These are phyloP conservation scores for Nyssa sinensis DNA, from an alignment of 148 eudicot species.

Conservation along the genomic window DNA sequence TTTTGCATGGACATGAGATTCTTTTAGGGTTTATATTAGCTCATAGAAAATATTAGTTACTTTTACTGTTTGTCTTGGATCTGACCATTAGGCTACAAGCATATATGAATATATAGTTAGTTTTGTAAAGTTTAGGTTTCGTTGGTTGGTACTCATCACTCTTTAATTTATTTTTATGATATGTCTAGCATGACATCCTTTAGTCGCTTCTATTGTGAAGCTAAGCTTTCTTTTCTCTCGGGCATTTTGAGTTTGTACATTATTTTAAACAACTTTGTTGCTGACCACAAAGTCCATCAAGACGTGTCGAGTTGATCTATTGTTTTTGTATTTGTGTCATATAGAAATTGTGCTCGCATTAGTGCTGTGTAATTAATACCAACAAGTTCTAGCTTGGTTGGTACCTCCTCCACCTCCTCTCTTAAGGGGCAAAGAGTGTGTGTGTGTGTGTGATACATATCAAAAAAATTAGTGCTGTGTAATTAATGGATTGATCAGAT, in stretches of 20 bases:
- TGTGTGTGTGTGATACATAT: too few relatives aligned
- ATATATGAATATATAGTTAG: not conserved
- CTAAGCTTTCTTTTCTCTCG: not conserved
- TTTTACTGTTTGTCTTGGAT: slow-evolving; percentile 1
- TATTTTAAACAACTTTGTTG: not conserved
- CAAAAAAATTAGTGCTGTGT: not conserved
- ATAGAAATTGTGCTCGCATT: not conserved
- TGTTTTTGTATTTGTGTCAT: not conserved
- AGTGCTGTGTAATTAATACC: not conserved
- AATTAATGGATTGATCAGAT: not conserved
- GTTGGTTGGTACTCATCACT: not conserved
- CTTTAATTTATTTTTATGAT: not conserved
- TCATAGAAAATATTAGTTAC: not conserved
- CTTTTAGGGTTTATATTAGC: not conserved
- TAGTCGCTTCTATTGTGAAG: not conserved
- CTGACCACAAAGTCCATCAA: not conserved
- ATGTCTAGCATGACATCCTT: not conserved
- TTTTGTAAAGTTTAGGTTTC: not conserved
- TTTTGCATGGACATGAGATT: not conserved
- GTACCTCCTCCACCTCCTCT: too few relatives aligned
- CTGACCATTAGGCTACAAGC: not conserved
- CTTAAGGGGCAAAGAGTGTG: too few relatives aligned
- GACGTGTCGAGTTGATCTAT: slow-evolving; percentile 5
- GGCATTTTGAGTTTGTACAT: not conserved
- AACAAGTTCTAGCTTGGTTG: too few relatives aligned